Percentiles rank a stretch among this genome's conserved stretches.
These are phyloP conservation scores for Phtheirospermum japonicum DNA, from an alignment of 257 asterid species.

Conservation along the genomic window DNA sequence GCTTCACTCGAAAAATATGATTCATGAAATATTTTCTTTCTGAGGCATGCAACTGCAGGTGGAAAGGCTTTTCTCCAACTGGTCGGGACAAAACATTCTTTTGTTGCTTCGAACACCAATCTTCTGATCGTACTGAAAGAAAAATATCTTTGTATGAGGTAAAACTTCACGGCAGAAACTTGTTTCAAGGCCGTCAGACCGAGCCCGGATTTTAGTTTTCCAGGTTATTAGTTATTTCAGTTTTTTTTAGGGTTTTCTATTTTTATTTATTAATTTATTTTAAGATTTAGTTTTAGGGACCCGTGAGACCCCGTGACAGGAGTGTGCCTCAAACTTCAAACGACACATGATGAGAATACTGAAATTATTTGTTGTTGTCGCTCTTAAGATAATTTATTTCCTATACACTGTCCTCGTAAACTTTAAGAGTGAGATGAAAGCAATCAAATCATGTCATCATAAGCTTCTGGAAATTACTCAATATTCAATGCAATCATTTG, in stretches of 20 bases:
- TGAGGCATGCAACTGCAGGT: constrained; percentile 35
- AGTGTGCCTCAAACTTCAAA: constrained; percentile 13
- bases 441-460: background rate
- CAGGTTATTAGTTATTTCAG: too few relatives aligned
- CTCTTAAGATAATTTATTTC: background rate
- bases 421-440: background rate
- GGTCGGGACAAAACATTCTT: constrained; percentile 30
- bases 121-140: constrained; percentile 38
- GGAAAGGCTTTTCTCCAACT: constrained; percentile 36
- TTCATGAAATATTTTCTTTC: constrained; percentile 23
- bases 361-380: background rate
- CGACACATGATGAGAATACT: background rate
- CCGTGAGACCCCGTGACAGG: too few relatives aligned
- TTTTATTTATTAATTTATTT: too few relatives aligned
- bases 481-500: background rate
- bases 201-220: too few relatives aligned
- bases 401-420: constrained; percentile 1
- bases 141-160: too few relatives aligned
- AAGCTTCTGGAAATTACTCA: background rate
- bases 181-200: too few relatives aligned
- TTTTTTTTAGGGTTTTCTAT: too few relatives aligned
- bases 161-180: too few relatives aligned
- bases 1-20: constrained; percentile 37
- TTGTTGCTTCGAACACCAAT: constrained; percentile 30
- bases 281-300: too few relatives aligned